Base-by-base conservation (phyloP, 2,329 filamentous ascomycete genomes). In the Chrysosporium queenslandicum region DNA sequence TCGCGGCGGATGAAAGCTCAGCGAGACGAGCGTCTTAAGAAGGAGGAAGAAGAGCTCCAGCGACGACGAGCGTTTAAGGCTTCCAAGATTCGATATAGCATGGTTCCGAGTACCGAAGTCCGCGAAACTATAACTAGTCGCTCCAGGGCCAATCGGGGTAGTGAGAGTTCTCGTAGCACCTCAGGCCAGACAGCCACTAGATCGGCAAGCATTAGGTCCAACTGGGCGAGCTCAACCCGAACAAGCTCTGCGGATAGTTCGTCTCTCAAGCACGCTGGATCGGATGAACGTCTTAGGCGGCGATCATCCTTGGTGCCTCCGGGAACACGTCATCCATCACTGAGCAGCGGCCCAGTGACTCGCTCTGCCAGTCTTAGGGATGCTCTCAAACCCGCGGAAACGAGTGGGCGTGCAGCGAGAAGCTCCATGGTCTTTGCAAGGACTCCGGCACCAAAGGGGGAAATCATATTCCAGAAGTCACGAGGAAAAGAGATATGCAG, bases 1-100 rank as follows among this genome's bases (percentile, higher is more conserved):
- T 74, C 76, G 2, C 74, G 74, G 3, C 77, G 74, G 57, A 62
- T 77, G n/a, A 77, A 73, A 59, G 74, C 72, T 5, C 68, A 73
- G 20, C 69, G 71, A 43, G 74, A 77, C 55, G 74, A 74, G 52
- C 70, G 74, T 0, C 58, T 69, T 49, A 72, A 70, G 56, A 65
- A 68, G 23, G 73, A 74, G 59, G 69, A 69, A 41, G 65, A 68
- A 54, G 63, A 64, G 11, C 60, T 63, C 29, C 64, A 65, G 46
- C 63, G 60, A 14, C 56, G 57, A 20, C 58, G 63, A 60, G 56
- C 60, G 1, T 75, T 76, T 66, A 77, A 75, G 62, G 74, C 74
- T 7, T 62, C 73, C 8, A 72, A 72, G 9, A 59, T 60, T 30
- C 57, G 62, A 36, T 54, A 60, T 41, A 71, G 65, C 36, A 57